Evolutionary conservation across 2,329 filamentous ascomycete genomes (phyloP), one percentile per base, ranked within the genome.

Genomic region (Talaromyces sp.): DNA sequence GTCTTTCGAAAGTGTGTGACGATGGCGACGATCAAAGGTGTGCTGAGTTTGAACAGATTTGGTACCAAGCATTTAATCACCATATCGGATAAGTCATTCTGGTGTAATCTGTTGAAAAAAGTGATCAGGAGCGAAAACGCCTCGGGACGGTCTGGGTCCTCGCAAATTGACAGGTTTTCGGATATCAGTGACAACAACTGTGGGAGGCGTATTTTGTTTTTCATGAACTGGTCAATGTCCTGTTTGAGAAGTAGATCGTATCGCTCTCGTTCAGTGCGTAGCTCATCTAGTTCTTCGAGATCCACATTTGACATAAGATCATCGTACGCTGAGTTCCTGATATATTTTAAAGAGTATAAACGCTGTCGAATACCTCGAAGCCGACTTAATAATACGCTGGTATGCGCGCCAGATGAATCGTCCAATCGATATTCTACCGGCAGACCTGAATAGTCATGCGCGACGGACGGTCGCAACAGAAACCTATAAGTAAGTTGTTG

Each of bases 41-140:
- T 69, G 45, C 66, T 76, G 49, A 80, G 60, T 14, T 71, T 70
- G 59, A 79, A 79, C n/a, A 71, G 69, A 66, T 79, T 72, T 2
- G 76, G 75, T 31, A 80, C 66, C 31, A 80, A 58, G 50, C 77
- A 74, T 47, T 74, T 74, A 35, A 80, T 68, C 22, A 79, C 68
- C 69, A 80, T 65, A 16, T 77, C 75, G 9, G 74, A 74, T 16
- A 80, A 61, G 62, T 80, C 78, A 64, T 79, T 79, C 63, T 80
- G 75, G 22, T 73, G 74, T 13, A 73, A 71, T 58, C 74, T 74
- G 50, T 71, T 73, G 68, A 80, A 80, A 16, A 76, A 70, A n/a
- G 72, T 68, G 19, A 80, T 74, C 68, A 80, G 73, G 16, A 72
- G 61, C 41, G 72, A 72, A 62, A 79, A 72, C 2, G 72, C 70